Evolutionary conservation across 192 early-diverging fungal species (phyloP).

Genomic region (Coemansia sp.): DNA sequence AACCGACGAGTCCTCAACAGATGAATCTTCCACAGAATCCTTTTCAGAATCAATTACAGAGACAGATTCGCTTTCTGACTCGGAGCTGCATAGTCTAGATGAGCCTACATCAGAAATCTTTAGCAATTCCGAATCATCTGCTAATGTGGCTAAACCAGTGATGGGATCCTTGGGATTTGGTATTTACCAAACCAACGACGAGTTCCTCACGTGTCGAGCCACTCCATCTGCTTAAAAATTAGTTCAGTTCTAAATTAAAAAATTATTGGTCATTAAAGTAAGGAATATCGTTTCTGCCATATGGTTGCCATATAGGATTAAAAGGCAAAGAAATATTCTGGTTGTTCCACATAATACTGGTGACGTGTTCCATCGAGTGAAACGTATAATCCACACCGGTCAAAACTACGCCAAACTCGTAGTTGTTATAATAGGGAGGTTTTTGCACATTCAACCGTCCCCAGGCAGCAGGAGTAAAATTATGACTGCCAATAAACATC

Average conservation of each 20-base stretch:
- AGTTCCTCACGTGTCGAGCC: neutral
- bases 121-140: neutral
- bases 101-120: neutral
- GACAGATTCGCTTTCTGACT: too few species aligned
- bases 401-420: constrained; percentile 35
- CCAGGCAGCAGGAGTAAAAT: constrained; percentile 41
- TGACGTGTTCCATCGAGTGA: neutral
- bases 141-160: neutral
- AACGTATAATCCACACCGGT: neutral
- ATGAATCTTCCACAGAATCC: too few species aligned
- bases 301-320: constrained; percentile 3
- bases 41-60: too few species aligned
- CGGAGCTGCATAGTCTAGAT: neutral
- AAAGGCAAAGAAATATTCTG: constrained; percentile 13
- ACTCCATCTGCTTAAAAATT: neutral
- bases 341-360: constrained; percentile 7
- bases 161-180: neutral
- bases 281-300: constrained; percentile 9
- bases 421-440: constrained; percentile 32
- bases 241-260: neutral
- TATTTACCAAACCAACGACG: constrained; percentile 1
- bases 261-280: constrained; percentile 5
- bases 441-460: constrained; percentile 6
- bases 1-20: too few species aligned
- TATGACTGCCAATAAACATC: constrained; percentile 42